phyloP scores from a whole-genome alignment of 2,329 filamentous ascomycete genomes.

The Scedosporium minutisporum region DNA sequence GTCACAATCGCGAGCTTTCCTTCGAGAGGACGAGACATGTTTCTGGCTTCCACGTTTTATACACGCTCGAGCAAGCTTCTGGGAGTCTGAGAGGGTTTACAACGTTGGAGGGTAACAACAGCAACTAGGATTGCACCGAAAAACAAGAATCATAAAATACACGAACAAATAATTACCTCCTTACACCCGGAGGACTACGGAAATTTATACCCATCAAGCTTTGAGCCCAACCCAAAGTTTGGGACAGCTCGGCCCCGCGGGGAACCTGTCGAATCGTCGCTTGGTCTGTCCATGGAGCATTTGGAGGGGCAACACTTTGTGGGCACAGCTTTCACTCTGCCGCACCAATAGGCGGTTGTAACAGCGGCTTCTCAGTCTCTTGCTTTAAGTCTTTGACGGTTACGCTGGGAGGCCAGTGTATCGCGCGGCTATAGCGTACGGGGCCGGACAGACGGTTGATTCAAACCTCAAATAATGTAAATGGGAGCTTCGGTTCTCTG shows the following conservation, averaged over 20 bases:
- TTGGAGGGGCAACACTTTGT: background rate
- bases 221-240: background rate
- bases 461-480: background rate
- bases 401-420: background rate
- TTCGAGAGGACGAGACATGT: slow-evolving; percentile 42
- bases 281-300: background rate
- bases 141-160: too few species aligned
- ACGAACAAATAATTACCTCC: too few species aligned
- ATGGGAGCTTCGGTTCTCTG: too few species aligned
- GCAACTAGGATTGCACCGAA: too few species aligned
- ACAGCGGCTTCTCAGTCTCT: background rate
- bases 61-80: background rate
- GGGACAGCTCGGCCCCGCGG: slow-evolving; percentile 3
- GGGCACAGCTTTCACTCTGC: background rate
- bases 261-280: background rate
- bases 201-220: too few species aligned
- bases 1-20: slow-evolving; percentile 74
- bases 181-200: too few species aligned
- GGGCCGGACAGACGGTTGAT: background rate
- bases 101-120: too few species aligned
- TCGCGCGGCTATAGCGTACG: background rate
- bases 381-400: background rate
- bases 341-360: slow-evolving; percentile 5
- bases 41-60: slow-evolving; percentile 2
- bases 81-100: background rate